A percentile compares a stretch with the other conserved stretches of the same genome.
These are phyloP conservation scores for Phaseolus coccineus DNA, from an alignment of 331 rosid genomes.

Conservation along the genomic window DNA sequence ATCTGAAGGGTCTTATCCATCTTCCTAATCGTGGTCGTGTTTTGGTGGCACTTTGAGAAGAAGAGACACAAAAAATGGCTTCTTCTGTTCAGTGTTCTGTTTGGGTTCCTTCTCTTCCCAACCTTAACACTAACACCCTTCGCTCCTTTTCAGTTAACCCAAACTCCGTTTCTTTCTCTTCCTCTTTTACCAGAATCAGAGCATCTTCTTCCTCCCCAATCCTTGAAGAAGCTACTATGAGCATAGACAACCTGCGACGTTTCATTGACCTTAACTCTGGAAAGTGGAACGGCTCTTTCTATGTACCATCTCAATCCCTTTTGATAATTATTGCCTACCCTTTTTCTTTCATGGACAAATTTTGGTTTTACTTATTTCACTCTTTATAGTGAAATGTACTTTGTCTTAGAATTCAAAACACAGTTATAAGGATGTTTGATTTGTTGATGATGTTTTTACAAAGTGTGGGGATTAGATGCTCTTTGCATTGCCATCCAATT, in stretches of 20 bases:
- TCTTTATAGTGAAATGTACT: too few relatives aligned
- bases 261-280: constrained; percentile 74
- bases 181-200: constrained; percentile 32
- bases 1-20: too few relatives aligned
- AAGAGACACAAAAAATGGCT: constrained; percentile 25
- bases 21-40: too few relatives aligned
- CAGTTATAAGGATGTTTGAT: too few relatives aligned
- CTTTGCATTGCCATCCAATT: too few relatives aligned
- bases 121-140: neutral
- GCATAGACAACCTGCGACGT: constrained; percentile 71
- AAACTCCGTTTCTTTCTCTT: neutral
- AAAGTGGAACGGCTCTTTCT: constrained; percentile 92
- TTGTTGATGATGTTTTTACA: too few relatives aligned
- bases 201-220: constrained; percentile 57
- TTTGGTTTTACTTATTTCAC: too few relatives aligned
- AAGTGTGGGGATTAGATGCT: too few relatives aligned
- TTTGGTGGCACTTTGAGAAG: neutral
- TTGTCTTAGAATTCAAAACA: too few relatives aligned
- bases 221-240: constrained; percentile 57
- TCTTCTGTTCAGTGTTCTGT: constrained; percentile 42
- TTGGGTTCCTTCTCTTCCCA: constrained; percentile 37
- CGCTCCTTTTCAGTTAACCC: constrained; percentile 22
- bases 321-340: too few relatives aligned
- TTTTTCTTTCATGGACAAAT: too few relatives aligned
- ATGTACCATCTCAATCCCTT: constrained; percentile 51